Percentiles rank a stretch among this genome's conserved stretches.
These are phyloP conservation scores for Heliocybe sulcata DNA, from an alignment of 1,284 basidiomycete genomes.

Conservation along the genomic window DNA sequence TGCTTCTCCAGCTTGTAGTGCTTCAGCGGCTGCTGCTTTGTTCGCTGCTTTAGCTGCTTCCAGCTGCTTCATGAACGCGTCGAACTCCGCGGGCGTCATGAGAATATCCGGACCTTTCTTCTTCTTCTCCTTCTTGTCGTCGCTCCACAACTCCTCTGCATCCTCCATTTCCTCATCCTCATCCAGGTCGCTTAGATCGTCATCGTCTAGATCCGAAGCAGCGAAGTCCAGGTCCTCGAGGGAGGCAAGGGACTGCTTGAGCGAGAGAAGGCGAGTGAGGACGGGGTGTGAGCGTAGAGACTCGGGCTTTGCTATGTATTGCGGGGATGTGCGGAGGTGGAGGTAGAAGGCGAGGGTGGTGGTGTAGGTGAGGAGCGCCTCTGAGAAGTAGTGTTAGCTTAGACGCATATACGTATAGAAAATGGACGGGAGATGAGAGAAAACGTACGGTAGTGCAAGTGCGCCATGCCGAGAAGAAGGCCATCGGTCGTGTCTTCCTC, in stretches of 20 bases:
- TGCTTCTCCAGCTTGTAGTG: constrained; percentile 30
- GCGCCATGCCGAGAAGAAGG: constrained; percentile 55
- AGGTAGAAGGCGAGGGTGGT: constrained; percentile 93
- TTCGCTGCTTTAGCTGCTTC: background rate
- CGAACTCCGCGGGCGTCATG: constrained; percentile 8
- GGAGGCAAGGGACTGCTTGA: constrained; percentile 79
- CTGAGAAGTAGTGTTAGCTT: constrained; percentile 28
- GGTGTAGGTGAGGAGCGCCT: constrained; percentile 85
- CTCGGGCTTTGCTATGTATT: constrained; percentile 57
- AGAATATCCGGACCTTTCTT: constrained; percentile 7
- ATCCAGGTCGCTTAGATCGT: constrained; percentile 16
- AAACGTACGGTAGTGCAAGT: constrained; percentile 69
- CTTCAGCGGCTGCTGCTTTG: background rate
- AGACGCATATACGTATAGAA: background rate
- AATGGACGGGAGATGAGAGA: background rate
- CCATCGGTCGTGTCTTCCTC: constrained; percentile 36
- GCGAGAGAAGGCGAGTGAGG: constrained; percentile 72
- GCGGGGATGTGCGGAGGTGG: constrained; percentile 68
- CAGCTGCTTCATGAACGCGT: background rate
- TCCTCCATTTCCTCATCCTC: constrained; percentile 14
- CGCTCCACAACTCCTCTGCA: constrained; percentile 18
- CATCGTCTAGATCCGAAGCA: constrained; percentile 22
- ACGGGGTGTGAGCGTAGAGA: constrained; percentile 73
- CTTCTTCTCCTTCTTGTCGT: constrained; percentile 15
- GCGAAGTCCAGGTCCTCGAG: constrained; percentile 81